Percentiles rank a stretch among this genome's conserved stretches.
phyloP scores from a whole-genome alignment of 2,329 filamentous ascomycete species.

The Beauveria rudraprayagi region DNA sequence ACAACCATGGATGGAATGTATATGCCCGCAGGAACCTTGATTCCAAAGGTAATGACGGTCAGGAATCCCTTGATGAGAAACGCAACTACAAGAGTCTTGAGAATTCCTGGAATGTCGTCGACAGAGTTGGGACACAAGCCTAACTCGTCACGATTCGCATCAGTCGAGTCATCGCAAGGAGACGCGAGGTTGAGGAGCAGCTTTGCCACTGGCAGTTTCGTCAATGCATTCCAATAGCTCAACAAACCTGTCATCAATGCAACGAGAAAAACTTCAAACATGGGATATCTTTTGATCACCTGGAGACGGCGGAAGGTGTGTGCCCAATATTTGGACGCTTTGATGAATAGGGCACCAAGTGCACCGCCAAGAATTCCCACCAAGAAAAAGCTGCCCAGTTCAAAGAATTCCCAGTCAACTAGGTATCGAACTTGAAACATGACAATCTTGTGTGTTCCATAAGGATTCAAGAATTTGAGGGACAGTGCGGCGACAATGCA shows the following conservation, averaged over 20 bases:
- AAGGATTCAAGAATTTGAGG: constrained; percentile 91
- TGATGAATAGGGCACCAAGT: constrained; percentile 88
- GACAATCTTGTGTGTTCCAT: constrained; percentile 93
- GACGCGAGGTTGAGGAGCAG: constrained; percentile 84
- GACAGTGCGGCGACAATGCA: constrained; percentile 89
- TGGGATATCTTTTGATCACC: constrained; percentile 71
- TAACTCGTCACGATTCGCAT: constrained; percentile 52
- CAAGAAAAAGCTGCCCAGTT: constrained; percentile 76
- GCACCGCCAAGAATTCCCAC: constrained; percentile 80
- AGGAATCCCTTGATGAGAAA: constrained; percentile 86
- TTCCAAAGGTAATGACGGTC: constrained; percentile 87
- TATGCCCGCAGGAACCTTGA: constrained; percentile 93
- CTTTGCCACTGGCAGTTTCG: constrained; percentile 82
- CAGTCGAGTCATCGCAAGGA: constrained; percentile 64
- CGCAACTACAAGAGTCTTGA: constrained; percentile 63
- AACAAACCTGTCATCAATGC: constrained; percentile 75
- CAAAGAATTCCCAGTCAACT: constrained; percentile 89
- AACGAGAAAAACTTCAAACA: constrained; percentile 83
- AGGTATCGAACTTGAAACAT: constrained; percentile 90
- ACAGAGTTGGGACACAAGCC: constrained; percentile 67
- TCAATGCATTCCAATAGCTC: constrained; percentile 91
- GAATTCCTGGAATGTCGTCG: constrained; percentile 70
- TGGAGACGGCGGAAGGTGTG: constrained; percentile 75
- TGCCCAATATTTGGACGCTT: constrained; percentile 86
- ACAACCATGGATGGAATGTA: constrained; percentile 99